Conservation (phyloP, 805 yeast genomes). For the Myxozyma lipomycoides region DNA sequence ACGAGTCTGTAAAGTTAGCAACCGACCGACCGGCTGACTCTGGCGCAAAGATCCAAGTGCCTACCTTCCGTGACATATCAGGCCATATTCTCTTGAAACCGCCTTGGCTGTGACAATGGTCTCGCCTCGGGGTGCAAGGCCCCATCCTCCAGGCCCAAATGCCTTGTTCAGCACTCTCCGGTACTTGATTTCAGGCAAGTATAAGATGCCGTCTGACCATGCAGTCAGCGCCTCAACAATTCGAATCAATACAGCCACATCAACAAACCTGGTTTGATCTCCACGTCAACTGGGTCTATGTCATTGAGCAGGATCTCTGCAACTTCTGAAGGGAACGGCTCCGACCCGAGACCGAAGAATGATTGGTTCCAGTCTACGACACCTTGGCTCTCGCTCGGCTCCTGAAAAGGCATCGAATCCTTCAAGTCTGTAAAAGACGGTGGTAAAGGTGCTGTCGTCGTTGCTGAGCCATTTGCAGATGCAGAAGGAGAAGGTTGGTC, state of each 20-base stretch:
- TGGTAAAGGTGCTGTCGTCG: neutral
- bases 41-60: neutral
- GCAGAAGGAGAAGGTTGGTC: neutral
- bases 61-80: slow-evolving; percentile 74
- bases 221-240: neutral
- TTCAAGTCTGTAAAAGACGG: neutral
- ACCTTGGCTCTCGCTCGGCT: neutral
- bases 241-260: too few relatives aligned
- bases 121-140: slow-evolving; percentile 87
- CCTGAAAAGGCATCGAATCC: neutral
- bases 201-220: slow-evolving; percentile 68
- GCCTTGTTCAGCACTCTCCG: slow-evolving; percentile 83
- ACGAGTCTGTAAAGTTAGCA: slow-evolving; percentile 46
- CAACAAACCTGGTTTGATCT: slow-evolving; percentile 64
- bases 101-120: slow-evolving; percentile 68
- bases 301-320: slow-evolving; percentile 59
- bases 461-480: neutral
- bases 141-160: slow-evolving; percentile 99
- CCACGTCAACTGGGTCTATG: slow-evolving; percentile 70
- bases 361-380: slow-evolving; percentile 81
- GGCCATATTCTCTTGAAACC: slow-evolving; percentile 85
- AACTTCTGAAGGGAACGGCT: slow-evolving; percentile 63
- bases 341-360: slow-evolving; percentile 77
- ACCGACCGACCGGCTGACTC: neutral
- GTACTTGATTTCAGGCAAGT: slow-evolving; percentile 92